phyloP scores from a whole-genome alignment of 192 early-diverging fungal genomes.

The Chytriomyces confervae region DNA sequence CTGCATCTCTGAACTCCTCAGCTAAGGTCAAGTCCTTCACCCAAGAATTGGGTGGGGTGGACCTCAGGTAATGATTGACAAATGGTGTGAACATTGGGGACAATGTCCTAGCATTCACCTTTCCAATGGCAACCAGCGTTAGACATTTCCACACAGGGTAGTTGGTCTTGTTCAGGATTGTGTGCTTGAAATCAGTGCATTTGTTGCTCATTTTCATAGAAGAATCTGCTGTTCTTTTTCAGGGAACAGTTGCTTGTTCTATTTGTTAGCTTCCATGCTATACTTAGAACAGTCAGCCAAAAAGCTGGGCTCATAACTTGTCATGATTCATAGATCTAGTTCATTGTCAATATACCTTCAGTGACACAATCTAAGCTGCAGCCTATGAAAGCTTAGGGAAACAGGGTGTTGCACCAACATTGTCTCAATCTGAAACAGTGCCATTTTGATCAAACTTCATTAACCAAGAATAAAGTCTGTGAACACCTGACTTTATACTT shows the following conservation, averaged over 20 bases:
- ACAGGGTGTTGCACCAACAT: too few relatives aligned
- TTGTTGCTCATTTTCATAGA: background rate
- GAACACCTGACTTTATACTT: too few relatives aligned
- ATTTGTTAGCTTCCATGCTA: background rate
- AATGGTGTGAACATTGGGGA: background rate
- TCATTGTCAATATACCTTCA: background rate
- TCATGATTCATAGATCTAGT: background rate
- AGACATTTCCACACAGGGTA: background rate
- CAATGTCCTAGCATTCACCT: background rate
- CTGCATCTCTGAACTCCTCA: background rate
- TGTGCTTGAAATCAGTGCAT: background rate
- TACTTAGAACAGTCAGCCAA: background rate
- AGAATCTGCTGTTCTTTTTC: background rate
- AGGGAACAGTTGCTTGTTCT: background rate
- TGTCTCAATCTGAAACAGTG: too few relatives aligned
- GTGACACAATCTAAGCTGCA: too few relatives aligned
- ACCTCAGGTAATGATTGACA: background rate
- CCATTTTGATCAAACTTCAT: too few relatives aligned
- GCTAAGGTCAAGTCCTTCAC: background rate
- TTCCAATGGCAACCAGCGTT: background rate
- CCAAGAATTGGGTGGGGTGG: background rate
- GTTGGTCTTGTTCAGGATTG: background rate
- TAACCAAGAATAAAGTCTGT: too few relatives aligned
- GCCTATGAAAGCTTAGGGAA: too few relatives aligned
- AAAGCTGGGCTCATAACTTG: constrained; percentile 13